These are phyloP conservation scores for Hyphopichia fennica DNA, from an alignment of 1,139 yeast species.

Conservation along the genomic window DNA sequence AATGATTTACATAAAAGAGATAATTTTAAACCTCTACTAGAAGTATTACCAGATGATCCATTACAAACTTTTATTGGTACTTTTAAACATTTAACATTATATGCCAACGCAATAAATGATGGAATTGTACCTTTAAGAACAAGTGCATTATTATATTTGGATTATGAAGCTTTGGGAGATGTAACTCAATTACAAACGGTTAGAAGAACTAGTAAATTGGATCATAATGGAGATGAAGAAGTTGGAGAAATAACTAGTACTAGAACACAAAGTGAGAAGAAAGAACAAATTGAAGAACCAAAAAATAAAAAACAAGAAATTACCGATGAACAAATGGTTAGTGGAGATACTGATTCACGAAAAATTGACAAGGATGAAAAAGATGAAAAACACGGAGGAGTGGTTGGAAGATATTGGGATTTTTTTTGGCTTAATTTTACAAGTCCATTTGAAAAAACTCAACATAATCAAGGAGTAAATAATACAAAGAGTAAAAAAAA, in stretches of 20 bases:
- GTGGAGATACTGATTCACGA: neutral
- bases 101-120: slow-evolving; percentile 82
- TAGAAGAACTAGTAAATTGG: slow-evolving; percentile 1
- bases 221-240: slow-evolving; percentile 5
- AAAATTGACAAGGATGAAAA: slow-evolving; percentile 8
- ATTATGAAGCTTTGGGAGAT: slow-evolving; percentile 44
- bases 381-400: slow-evolving; percentile 5
- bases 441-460: slow-evolving; percentile 2
- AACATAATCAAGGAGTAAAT: neutral
- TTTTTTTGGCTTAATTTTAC: slow-evolving; percentile 4
- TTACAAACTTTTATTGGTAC: slow-evolving; percentile 61
- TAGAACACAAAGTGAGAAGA: slow-evolving; percentile 8
- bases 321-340: neutral
- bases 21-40: slow-evolving; percentile 59
- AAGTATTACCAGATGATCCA: slow-evolving; percentile 75
- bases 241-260: slow-evolving; percentile 3
- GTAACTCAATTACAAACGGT: slow-evolving; percentile 25
- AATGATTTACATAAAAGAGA: slow-evolving; percentile 14
- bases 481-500: slow-evolving; percentile 4
- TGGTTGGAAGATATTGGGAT: slow-evolving; percentile 5
- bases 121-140: slow-evolving; percentile 88
- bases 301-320: slow-evolving; percentile 2
- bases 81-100: slow-evolving; percentile 69
- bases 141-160: slow-evolving; percentile 52
- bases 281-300: slow-evolving; percentile 2